Evolutionary conservation across 192 early-diverging fungal genomes (phyloP), one percentile per base, ranked within the genome.

Genomic region (Coemansia erecta): DNA sequence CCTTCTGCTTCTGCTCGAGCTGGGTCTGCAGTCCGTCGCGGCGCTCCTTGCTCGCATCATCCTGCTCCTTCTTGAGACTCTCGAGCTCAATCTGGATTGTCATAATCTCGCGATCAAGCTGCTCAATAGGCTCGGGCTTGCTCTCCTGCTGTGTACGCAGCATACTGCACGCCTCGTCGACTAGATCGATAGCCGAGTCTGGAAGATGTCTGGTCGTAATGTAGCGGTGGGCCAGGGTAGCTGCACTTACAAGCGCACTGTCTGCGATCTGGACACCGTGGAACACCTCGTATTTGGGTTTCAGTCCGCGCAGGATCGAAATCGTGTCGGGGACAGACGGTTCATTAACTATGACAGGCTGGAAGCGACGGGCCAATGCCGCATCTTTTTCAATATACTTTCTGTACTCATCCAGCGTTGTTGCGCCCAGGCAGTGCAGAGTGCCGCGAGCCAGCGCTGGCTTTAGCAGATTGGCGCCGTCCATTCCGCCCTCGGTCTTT

Each of bases 131-230:
- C 59, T 92, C 89, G 6, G 90, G 89, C 57, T 90, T 88, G 72
- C 86, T 87, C 61, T 90, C 89, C 58, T 90, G 88, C 60, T 92
- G 88, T 8, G 87, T 77, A 51, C 88, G 66, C 50, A 92, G 77
- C 62, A 87, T 89, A 24, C 86, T 86, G 49, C 90, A 92, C 2
- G 90, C 88, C 69, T 92, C 90, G 51, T 92, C 90, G 6, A 92
- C 78, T 21, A 92, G 61, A 68, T 92, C 90, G 50, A 92, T 92
- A 14, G 90, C 90, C 50, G 91, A 91, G 72, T 92, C 90, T 0
- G 90, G 90, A 43, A 90, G 65, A 60, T 86, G 88, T 1, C 88
- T 76, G 21, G 84, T 81, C 2, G 85, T 85, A 33, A 92, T 85
- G 56, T 90, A 92, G 39, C 90, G 85, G 57, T 92, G 85, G 10